Base-by-base conservation (phyloP, 306 rosid genomes). In the Acacia crassicarpa region DNA sequence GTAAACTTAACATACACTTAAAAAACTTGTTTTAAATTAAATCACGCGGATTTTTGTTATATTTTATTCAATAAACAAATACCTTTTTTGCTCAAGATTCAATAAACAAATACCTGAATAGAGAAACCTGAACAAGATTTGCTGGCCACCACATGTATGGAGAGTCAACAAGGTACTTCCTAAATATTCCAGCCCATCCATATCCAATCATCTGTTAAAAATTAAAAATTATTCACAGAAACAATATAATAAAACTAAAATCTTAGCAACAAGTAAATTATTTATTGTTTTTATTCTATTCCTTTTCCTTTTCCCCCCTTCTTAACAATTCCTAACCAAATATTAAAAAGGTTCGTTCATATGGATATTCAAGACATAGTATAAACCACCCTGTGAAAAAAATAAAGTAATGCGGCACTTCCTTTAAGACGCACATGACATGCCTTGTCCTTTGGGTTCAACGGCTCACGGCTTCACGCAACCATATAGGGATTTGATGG, bases 121-220 rank as follows among this genome's bases (percentile, higher is more conserved):
- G 89, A 83, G 99, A 91, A 30, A 95, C 99, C 17, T 88, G 94
- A 49, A 95, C 97, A 30, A 95, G 91, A 72, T 95, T 93, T 35
- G 89, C 3, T 4, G 99, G 99, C 98, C 99, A 95, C 98, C 99
- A 95, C 99, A 95, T 95, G 82, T 91, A 93, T 2, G 98, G 95
- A 33, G 98, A 95, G 67, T 95, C 98, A 35, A 95, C 95, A 20
- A 95, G 95, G 78, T 65, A 86, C 78, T 30, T 91, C 83, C 98
- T 87, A 88, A 93, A 95, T 25, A 93, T 19, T 8, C 98, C 98
- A 82, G 97, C 98, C 98, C 98, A 95, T 48, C 98, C 98, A 74
- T 91, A 95, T 15, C 98, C 98, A 85, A 93, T 97, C 98, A 95
- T 86, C 97, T 94, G 84, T 3, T 1, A 44, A 79, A 72, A 71